Percentiles rank a stretch among this genome's conserved stretches.
These are phyloP conservation scores for Beauveria sp. DNA, from an alignment of 2,329 filamentous ascomycete genomes.

Conservation along the genomic window DNA sequence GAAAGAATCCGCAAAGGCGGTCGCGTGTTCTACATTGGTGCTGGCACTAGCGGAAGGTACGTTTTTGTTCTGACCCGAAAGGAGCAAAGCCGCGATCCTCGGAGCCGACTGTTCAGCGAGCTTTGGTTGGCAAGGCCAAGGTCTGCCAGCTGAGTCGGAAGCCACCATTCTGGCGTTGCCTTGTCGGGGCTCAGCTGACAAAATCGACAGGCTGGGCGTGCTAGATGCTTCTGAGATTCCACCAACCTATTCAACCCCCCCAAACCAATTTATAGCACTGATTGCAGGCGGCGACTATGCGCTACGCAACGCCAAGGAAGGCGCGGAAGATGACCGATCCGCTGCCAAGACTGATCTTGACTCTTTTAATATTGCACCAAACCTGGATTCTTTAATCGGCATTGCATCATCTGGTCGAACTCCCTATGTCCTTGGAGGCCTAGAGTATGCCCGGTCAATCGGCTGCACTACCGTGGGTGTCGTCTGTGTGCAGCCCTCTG, in stretches of 20 bases:
- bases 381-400: slow-evolving; percentile 30
- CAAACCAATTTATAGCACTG: slow-evolving; percentile 30
- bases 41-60: slow-evolving; percentile 35
- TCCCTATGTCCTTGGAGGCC: slow-evolving; percentile 29
- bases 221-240: slow-evolving; percentile 35
- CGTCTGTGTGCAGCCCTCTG: slow-evolving; percentile 29
- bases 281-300: slow-evolving; percentile 35
- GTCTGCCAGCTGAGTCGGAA: background rate
- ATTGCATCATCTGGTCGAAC: slow-evolving; percentile 36
- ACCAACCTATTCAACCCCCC: slow-evolving; percentile 31
- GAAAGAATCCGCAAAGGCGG: slow-evolving; percentile 14
- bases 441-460: slow-evolving; percentile 25
- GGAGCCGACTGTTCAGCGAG: too few relatives aligned
- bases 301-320: slow-evolving; percentile 31
- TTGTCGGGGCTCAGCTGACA: background rate
- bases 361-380: slow-evolving; percentile 20
- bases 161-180: background rate
- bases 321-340: slow-evolving; percentile 30
- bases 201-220: slow-evolving; percentile 27
- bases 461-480: slow-evolving; percentile 31
- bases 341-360: slow-evolving; percentile 24
- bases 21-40: slow-evolving; percentile 23
- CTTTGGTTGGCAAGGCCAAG: too few relatives aligned
- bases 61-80: background rate
- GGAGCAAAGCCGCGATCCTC: too few relatives aligned